phyloP scores from a whole-genome alignment of 2,329 filamentous ascomycete species.

The Fusarium sarcochroum region DNA sequence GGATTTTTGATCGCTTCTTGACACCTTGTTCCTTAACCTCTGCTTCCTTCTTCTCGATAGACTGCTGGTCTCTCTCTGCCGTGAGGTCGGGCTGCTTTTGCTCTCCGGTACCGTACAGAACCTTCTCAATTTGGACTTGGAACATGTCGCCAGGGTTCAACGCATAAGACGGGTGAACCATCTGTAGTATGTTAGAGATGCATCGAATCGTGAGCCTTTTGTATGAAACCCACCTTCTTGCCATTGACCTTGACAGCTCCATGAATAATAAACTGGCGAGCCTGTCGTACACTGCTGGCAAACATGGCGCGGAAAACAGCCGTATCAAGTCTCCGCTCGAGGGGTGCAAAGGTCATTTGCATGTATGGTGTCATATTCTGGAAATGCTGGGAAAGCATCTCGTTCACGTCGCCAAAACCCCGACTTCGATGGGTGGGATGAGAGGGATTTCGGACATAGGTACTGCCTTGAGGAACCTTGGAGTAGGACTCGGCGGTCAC shows the following conservation, averaged over 20 bases:
- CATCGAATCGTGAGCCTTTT: not conserved
- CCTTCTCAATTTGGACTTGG: slow-evolving; percentile 90
- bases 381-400: slow-evolving; percentile 53
- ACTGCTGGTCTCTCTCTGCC: slow-evolving; percentile 47
- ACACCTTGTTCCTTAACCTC: slow-evolving; percentile 42
- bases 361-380: slow-evolving; percentile 83
- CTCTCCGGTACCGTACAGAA: slow-evolving; percentile 88
- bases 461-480: slow-evolving; percentile 45
- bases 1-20: slow-evolving; percentile 36
- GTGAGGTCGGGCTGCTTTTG: slow-evolving; percentile 66
- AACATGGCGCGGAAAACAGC: slow-evolving; percentile 95
- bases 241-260: slow-evolving; percentile 96
- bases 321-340: slow-evolving; percentile 93
- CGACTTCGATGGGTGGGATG: slow-evolving; percentile 44
- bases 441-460: slow-evolving; percentile 31
- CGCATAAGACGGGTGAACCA: slow-evolving; percentile 91
- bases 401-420: slow-evolving; percentile 52
- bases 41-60: slow-evolving; percentile 48
- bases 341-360: slow-evolving; percentile 94
- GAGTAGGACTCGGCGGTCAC: slow-evolving; percentile 55
- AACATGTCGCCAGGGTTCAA: slow-evolving; percentile 99
- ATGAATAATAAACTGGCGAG: slow-evolving; percentile 93
- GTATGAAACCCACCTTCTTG: slow-evolving; percentile 78
- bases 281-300: slow-evolving; percentile 92
- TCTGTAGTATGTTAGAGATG: slow-evolving; percentile 65